Conservation (phyloP, 176 grass and related monocot species). For the Tillandsia fasciculata region DNA sequence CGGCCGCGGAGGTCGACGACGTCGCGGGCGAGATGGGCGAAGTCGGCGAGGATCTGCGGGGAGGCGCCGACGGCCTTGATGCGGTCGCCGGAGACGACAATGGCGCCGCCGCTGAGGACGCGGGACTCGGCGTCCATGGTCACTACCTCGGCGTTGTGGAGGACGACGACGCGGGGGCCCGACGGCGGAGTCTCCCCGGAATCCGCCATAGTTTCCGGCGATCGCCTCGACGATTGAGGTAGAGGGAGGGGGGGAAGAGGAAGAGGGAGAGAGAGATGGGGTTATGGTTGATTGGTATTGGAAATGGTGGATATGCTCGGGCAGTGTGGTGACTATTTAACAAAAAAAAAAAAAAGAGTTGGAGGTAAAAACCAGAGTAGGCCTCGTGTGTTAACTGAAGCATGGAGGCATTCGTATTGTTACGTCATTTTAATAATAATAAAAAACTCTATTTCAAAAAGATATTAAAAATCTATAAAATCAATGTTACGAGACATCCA, state of each 20-base stretch:
- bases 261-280: not conserved
- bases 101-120: conserved; percentile 48
- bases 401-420: too few species aligned
- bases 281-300: not conserved
- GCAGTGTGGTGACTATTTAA: too few species aligned
- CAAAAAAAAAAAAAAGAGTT: too few species aligned
- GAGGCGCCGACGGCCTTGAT: conserved; percentile 53
- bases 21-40: conserved; percentile 25
- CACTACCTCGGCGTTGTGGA: conserved; percentile 53
- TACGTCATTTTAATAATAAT: too few species aligned
- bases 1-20: conserved; percentile 49
- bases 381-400: too few species aligned
- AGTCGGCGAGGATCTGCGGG: conserved; percentile 36
- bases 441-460: too few species aligned
- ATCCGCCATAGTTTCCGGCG: not conserved
- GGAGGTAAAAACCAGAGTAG: too few species aligned
- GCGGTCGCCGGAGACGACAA: conserved; percentile 44
- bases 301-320: not conserved
- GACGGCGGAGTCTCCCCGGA: not conserved
- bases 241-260: not conserved
- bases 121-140: conserved; percentile 47
- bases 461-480: too few species aligned
- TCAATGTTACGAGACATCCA: too few species aligned
- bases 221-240: not conserved
- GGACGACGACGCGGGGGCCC: conserved; percentile 5